phyloP scores from a whole-genome alignment of 1,284 basidiomycete genomes.

The Ustanciosporium gigantosporum region DNA sequence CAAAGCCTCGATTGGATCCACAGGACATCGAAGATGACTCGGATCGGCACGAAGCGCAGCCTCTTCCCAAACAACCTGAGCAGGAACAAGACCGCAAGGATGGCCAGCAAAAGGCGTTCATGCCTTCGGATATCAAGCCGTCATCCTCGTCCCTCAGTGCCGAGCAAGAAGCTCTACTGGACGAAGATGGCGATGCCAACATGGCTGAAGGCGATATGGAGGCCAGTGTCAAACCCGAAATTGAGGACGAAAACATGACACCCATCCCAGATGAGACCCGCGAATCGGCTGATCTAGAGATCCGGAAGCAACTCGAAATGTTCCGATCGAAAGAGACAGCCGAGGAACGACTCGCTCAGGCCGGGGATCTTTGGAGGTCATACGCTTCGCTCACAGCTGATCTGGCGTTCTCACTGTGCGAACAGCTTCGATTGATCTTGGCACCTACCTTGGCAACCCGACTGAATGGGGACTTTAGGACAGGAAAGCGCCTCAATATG shows the following conservation, averaged over 20 bases:
- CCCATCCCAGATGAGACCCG: conserved; percentile 48
- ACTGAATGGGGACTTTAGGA: conserved; percentile 94
- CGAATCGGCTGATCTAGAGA: conserved; percentile 29
- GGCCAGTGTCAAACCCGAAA: conserved; percentile 65
- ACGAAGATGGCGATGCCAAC: conserved; percentile 28
- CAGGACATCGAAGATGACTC: conserved; percentile 21
- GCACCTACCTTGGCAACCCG: conserved; percentile 93
- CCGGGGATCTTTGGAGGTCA: conserved; percentile 82
- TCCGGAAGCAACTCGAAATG: conserved; percentile 57
- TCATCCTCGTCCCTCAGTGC: conserved; percentile 6
- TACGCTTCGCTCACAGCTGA: conserved; percentile 90
- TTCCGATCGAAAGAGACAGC: conserved; percentile 71
- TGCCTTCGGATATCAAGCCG: conserved; percentile 45
- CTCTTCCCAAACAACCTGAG: conserved; percentile 48
- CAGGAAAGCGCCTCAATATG: conserved; percentile 98
- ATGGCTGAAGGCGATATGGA: conserved; percentile 62
- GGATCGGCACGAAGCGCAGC: conserved; percentile 15
- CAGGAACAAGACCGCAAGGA: conserved; percentile 55
- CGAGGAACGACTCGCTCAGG: conserved; percentile 67
- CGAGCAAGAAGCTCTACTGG: conserved; percentile 25
- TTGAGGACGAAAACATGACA: conserved; percentile 43
- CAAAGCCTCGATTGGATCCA: conserved; percentile 59
- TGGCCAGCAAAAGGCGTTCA: conserved; percentile 46
- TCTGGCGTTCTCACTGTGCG: conserved; percentile 75
- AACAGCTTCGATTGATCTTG: conserved; percentile 93